Percentiles rank a stretch among this genome's conserved stretches.
Evolutionary conservation across 2,329 filamentous ascomycete species (phyloP).

Genomic region (Neopestalotiopsis clavispora): DNA sequence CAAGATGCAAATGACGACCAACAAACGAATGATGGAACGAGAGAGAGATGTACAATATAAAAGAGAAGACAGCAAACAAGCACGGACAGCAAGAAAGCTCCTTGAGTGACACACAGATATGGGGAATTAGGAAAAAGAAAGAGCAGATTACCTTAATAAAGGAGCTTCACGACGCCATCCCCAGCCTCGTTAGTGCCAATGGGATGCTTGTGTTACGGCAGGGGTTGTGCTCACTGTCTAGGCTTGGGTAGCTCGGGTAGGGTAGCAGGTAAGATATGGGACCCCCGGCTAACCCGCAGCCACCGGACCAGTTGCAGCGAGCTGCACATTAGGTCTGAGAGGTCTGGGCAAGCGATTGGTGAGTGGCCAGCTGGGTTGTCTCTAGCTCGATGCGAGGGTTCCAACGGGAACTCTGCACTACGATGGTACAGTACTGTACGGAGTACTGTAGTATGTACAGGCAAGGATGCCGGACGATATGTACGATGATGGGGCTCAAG

Average conservation of each 20-base stretch:
- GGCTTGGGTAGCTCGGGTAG: neutral
- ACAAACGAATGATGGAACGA: slow-evolving; percentile 13
- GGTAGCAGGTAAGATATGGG: neutral
- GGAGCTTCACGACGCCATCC: slow-evolving; percentile 15
- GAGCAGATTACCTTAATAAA: slow-evolving; percentile 16
- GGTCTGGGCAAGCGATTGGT: slow-evolving; percentile 1
- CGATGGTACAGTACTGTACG: too few relatives aligned
- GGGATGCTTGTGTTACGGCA: slow-evolving; percentile 4
- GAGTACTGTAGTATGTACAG: too few relatives aligned
- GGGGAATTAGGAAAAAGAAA: slow-evolving; percentile 13
- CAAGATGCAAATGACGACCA: neutral
- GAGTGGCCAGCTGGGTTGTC: neutral
- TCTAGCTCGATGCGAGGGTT: slow-evolving; percentile 7
- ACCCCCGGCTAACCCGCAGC: slow-evolving; percentile 11
- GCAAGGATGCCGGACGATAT: neutral
- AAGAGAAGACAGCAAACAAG: slow-evolving; percentile 8
- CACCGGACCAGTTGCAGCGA: slow-evolving; percentile 13
- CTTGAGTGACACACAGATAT: neutral
- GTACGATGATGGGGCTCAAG: neutral
- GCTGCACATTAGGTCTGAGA: neutral
- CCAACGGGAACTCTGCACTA: neutral
- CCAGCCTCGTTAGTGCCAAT: slow-evolving; percentile 16
- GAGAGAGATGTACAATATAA: slow-evolving; percentile 10
- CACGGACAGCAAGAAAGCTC: neutral
- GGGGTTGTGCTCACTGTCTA: neutral